Evolutionary conservation across 176 grass and related monocot genomes (phyloP), one percentile per base, ranked within the genome.

Genomic region (Oryza meyeriana): DNA sequence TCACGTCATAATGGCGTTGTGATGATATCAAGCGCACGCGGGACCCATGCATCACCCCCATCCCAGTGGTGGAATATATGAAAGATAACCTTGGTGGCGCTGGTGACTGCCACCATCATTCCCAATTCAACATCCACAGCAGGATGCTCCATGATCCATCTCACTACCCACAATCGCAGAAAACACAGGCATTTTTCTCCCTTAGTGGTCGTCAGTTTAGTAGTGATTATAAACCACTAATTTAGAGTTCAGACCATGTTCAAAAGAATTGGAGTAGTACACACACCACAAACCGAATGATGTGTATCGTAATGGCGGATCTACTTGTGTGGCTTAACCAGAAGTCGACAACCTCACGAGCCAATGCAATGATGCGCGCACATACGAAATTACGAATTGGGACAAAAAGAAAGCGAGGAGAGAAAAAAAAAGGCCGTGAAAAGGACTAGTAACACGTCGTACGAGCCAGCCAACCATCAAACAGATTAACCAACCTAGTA

Each of bases 1-100:
- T 30, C 83, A 30, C 79, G 83, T 90, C 83, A 78, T 83, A 61
- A 90, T 86, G 79, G 73, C 83, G 67, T 90, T 67, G 83, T 28
- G 88, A 78, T 86, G 83, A 90, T 82, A 71, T 73, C 79, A 66
- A 90, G 79, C 50, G 66, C 73, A 10, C 66, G 66, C 34, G 64
- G 82, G 83, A 0, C 41, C 77, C 81, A 36, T 1, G 48, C 48
- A 52, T 52, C 17, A 52, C 42, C 1, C 10, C 8, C 40, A 33
- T 4, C 2, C 20, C 44, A 2, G 55, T 40, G 79, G 74, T 13
- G 63, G 25, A 72, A 45, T 18, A 61, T n/a, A 64, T 13, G 22
- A 38, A 5, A 22, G 28, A 31, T 8, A 31, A n/a, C 26, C 70
- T 65, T 25, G 70, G 77, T 77, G 71, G 64, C 25, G 81, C 62